Evolutionary conservation across 1,139 yeast genomes (phyloP).

Genomic region (Magnusiomyces suaveolens): DNA sequence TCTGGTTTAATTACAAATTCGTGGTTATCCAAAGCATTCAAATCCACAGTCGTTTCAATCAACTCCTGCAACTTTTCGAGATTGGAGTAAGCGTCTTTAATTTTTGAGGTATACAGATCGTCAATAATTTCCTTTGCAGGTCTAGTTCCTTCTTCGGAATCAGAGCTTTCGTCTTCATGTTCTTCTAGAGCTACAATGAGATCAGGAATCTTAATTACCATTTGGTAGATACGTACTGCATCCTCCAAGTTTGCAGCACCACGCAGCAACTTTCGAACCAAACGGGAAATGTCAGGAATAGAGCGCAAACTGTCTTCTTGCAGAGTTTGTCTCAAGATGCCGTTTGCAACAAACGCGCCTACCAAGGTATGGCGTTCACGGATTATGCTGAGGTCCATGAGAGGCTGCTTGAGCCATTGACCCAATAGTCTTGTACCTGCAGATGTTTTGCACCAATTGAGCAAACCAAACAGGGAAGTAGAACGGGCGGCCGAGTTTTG

Average conservation of each 20-base stretch:
- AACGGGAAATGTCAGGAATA: constrained; percentile 74
- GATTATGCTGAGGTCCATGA: constrained; percentile 54
- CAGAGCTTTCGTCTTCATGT: constrained; percentile 15
- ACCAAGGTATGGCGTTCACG: constrained; percentile 64
- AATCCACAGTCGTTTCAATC: constrained; percentile 85
- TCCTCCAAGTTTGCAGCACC: constrained; percentile 61
- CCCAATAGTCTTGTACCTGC: constrained; percentile 79
- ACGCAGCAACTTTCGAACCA: constrained; percentile 54
- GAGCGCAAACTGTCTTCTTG: constrained; percentile 59
- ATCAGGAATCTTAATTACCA: constrained; percentile 61
- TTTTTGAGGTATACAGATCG: constrained; percentile 49
- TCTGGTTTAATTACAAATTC: constrained; percentile 84
- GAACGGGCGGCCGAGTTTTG: constrained; percentile 31
- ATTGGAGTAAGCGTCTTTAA: constrained; percentile 41
- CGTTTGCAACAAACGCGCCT: constrained; percentile 57
- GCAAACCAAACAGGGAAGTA: constrained; percentile 66
- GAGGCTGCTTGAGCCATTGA: constrained; percentile 94
- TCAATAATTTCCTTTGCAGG: constrained; percentile 32
- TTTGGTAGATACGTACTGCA: constrained; percentile 80
- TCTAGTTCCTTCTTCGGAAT: constrained; percentile 23
- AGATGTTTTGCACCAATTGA: constrained; percentile 77
- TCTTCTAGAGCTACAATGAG: constrained; percentile 45
- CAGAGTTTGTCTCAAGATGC: constrained; percentile 50
- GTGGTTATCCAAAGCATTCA: constrained; percentile 65
- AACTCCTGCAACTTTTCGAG: constrained; percentile 68